Conservation (phyloP, 2,329 filamentous ascomycete genomes). For the Penicillium hesseltinei region DNA sequence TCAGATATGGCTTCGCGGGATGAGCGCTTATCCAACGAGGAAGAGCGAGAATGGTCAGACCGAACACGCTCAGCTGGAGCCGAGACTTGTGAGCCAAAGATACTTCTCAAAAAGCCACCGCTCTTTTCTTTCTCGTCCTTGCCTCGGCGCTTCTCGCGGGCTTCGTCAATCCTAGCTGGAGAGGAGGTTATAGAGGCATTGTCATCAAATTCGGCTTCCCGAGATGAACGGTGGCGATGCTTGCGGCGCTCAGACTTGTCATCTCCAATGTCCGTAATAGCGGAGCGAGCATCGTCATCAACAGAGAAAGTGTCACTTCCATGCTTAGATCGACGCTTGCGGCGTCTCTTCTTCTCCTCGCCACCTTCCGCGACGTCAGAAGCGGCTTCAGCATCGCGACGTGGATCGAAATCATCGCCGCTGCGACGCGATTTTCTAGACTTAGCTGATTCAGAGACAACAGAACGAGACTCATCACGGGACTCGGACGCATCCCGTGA, state of each 20-base stretch:
- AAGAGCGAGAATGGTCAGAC: slow-evolving; percentile 14
- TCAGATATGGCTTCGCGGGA: slow-evolving; percentile 39
- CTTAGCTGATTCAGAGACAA: slow-evolving; percentile 20
- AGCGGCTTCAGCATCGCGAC: slow-evolving; percentile 13
- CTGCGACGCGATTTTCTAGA: slow-evolving; percentile 22
- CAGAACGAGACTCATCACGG: slow-evolving; percentile 21
- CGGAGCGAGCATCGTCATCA: slow-evolving; percentile 22
- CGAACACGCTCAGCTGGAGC: slow-evolving; percentile 25
- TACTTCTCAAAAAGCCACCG: slow-evolving; percentile 36
- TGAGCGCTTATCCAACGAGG: slow-evolving; percentile 29
- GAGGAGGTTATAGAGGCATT: slow-evolving; percentile 36
- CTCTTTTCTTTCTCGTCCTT: slow-evolving; percentile 35
- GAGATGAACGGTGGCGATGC: slow-evolving; percentile 12
- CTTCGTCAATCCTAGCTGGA: slow-evolving; percentile 32
- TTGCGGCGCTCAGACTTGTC: slow-evolving; percentile 25
- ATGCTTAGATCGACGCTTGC: slow-evolving; percentile 29
- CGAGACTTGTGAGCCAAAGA: slow-evolving; percentile 41
- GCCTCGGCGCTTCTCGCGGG: slow-evolving; percentile 30
- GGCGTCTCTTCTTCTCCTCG: slow-evolving; percentile 27
- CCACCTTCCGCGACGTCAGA: slow-evolving; percentile 13
- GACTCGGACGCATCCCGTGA: slow-evolving; percentile 1
- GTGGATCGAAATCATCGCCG: slow-evolving; percentile 22
- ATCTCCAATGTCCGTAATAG: slow-evolving; percentile 18
- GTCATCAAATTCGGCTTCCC: slow-evolving; percentile 34
- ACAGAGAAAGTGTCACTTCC: slow-evolving; percentile 20